These are phyloP conservation scores for Phalaenopsis equestris DNA, from an alignment of 106 monocot genomes.

Conservation along the genomic window DNA sequence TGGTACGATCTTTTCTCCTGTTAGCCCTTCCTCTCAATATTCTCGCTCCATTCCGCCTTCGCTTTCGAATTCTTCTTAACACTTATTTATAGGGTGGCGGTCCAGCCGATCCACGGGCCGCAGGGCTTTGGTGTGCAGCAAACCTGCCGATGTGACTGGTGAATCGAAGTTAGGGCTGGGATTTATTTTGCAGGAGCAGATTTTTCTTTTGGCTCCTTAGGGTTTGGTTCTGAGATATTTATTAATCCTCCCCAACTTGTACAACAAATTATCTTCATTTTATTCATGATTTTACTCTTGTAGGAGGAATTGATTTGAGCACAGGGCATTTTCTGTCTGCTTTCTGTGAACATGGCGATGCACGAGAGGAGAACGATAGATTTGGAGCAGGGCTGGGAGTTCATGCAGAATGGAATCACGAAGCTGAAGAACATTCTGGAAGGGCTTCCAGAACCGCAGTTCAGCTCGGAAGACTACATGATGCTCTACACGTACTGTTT, in stretches of 20 bases:
- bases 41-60: too few relatives aligned
- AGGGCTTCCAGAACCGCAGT: constrained; percentile 55
- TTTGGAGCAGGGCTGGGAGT: constrained; percentile 87
- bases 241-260: neutral
- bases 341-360: constrained; percentile 11
- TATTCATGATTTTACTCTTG: neutral
- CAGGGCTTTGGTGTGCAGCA: neutral
- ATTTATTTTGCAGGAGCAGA: neutral
- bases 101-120: too few relatives aligned
- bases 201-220: neutral
- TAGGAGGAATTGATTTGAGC: neutral
- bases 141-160: neutral
- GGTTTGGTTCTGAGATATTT: neutral
- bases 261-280: neutral
- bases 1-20: too few relatives aligned
- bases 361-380: constrained; percentile 33
- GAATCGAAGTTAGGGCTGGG: neutral
- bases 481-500: constrained; percentile 78
- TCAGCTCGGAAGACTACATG: constrained; percentile 75
- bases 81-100: too few relatives aligned
- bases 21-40: too few relatives aligned
- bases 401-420: constrained; percentile 87
- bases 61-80: too few relatives aligned
- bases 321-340: neutral
- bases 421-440: constrained; percentile 90